Evolutionary conservation across 2,329 filamentous ascomycete genomes (phyloP).

Genomic region (Trichoderma sp.): DNA sequence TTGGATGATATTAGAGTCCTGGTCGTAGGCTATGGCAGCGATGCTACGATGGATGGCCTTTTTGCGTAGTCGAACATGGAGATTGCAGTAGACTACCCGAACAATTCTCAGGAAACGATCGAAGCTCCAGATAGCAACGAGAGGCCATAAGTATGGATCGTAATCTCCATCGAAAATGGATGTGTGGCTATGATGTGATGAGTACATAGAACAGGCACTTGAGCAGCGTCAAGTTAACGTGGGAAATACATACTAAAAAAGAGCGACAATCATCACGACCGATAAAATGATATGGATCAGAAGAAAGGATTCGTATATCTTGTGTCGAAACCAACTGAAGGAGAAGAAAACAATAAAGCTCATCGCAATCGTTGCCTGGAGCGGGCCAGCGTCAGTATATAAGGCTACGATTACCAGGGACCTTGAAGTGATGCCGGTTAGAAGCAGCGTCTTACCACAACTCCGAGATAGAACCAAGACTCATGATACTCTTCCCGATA

Average conservation of each 20-base stretch:
- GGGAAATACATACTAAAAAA: constrained; percentile 36
- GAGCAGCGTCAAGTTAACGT: constrained; percentile 25
- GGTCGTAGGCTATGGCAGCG: constrained; percentile 30
- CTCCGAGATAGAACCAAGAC: constrained; percentile 7
- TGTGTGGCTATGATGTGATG: background rate
- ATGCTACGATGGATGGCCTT: constrained; percentile 27
- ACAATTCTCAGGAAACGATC: constrained; percentile 42
- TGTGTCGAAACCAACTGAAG: constrained; percentile 14
- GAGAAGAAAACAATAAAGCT: constrained; percentile 16
- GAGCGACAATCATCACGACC: constrained; percentile 43
- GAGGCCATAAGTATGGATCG: constrained; percentile 35
- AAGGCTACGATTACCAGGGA: background rate
- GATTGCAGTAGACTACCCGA: constrained; percentile 31
- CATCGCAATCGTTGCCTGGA: constrained; percentile 15
- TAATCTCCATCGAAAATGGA: constrained; percentile 22
- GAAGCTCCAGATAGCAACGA: constrained; percentile 41
- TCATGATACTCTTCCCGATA: background rate
- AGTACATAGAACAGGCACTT: background rate
- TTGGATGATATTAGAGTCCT: constrained; percentile 35
- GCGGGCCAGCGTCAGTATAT: background rate
- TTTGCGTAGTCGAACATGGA: constrained; percentile 28
- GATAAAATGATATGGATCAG: constrained; percentile 42
- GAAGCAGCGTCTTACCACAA: constrained; percentile 5
- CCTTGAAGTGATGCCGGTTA: background rate
- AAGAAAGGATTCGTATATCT: constrained; percentile 45